Evolutionary conservation across 257 asterid genomes (phyloP).

Genomic region (Nicotiana undulata): DNA sequence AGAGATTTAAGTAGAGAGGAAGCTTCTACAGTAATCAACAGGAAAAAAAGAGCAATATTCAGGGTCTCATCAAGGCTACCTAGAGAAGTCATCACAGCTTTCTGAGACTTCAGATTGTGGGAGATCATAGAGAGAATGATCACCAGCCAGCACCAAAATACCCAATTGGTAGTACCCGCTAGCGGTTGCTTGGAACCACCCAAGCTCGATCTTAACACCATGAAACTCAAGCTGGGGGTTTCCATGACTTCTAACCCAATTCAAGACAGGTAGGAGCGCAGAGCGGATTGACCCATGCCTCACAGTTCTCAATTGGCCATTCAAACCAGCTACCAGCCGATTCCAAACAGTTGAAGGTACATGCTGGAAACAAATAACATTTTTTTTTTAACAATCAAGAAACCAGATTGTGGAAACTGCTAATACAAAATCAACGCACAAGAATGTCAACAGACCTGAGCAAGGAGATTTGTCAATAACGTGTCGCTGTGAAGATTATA

Average conservation of each 20-base stretch:
- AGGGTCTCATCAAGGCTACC: slow-evolving; percentile 33
- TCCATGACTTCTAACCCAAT: slow-evolving; percentile 79
- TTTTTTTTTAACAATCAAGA: background rate
- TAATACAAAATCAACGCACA: background rate
- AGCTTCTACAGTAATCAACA: background rate
- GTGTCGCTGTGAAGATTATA: slow-evolving; percentile 74
- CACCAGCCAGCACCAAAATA: slow-evolving; percentile 72
- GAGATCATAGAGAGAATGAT: slow-evolving; percentile 51
- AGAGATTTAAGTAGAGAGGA: background rate
- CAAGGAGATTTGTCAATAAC: slow-evolving; percentile 83
- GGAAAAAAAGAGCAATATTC: background rate
- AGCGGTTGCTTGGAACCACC: slow-evolving; percentile 94
- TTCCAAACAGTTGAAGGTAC: slow-evolving; percentile 93
- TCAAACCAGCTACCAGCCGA: slow-evolving; percentile 85
- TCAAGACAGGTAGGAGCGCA: slow-evolving; percentile 55
- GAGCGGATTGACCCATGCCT: slow-evolving; percentile 66
- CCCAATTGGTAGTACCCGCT: slow-evolving; percentile 95
- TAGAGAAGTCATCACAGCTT: slow-evolving; percentile 43
- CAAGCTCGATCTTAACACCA: slow-evolving; percentile 81
- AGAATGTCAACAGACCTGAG: slow-evolving; percentile 54
- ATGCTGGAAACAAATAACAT: slow-evolving; percentile 45
- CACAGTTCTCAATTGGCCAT: slow-evolving; percentile 86
- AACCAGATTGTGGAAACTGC: background rate
- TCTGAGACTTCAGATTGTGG: slow-evolving; percentile 48
- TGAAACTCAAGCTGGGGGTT: slow-evolving; percentile 94